Percentiles rank a stretch among this genome's conserved stretches.
These are phyloP conservation scores for Aspergillus kassunensis DNA, from an alignment of 495 filamentous ascomycete genomes.

Conservation along the genomic window DNA sequence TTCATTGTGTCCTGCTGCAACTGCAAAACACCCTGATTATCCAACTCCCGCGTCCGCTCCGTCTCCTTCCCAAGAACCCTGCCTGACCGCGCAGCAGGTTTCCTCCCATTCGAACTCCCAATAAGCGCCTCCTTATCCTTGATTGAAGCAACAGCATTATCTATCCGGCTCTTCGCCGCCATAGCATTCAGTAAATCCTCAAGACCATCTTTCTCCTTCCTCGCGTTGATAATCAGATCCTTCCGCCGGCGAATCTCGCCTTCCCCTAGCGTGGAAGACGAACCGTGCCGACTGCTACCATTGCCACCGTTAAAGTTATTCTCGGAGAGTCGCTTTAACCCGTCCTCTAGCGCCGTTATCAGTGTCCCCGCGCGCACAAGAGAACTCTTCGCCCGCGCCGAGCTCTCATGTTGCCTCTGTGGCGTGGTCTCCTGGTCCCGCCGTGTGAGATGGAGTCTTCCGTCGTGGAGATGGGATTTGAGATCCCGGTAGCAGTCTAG, in stretches of 20 bases:
- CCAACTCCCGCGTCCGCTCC: conserved; percentile 78
- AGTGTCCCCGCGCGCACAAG: conserved; percentile 71
- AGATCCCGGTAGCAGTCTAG: conserved; percentile 80
- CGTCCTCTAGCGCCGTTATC: conserved; percentile 64
- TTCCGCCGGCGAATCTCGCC: conserved; percentile 81
- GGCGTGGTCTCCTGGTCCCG: conserved; percentile 70
- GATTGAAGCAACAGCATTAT: conserved; percentile 44
- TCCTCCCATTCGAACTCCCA: conserved; percentile 20
- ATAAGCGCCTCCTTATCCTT: conserved; percentile 56
- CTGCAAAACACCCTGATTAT: conserved; percentile 85
- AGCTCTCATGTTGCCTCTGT: conserved; percentile 70
- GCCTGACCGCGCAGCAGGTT: conserved; percentile 40
- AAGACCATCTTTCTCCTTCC: conserved; percentile 80
- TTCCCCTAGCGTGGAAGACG: conserved; percentile 56
- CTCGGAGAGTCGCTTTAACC: conserved; percentile 50
- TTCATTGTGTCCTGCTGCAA: conserved; percentile 79
- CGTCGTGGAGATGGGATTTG: conserved; percentile 79
- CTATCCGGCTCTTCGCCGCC: conserved; percentile 52
- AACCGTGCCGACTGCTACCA: not conserved
- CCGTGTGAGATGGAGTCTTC: conserved; percentile 65
- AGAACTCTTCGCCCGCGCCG: conserved; percentile 73
- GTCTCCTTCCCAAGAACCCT: conserved; percentile 87
- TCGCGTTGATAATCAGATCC: conserved; percentile 72
- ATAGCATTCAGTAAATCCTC: conserved; percentile 76
- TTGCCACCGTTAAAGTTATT: not conserved